phyloP scores from a whole-genome alignment of 768 basidiomycete species.

The Podaxis pistillaris region DNA sequence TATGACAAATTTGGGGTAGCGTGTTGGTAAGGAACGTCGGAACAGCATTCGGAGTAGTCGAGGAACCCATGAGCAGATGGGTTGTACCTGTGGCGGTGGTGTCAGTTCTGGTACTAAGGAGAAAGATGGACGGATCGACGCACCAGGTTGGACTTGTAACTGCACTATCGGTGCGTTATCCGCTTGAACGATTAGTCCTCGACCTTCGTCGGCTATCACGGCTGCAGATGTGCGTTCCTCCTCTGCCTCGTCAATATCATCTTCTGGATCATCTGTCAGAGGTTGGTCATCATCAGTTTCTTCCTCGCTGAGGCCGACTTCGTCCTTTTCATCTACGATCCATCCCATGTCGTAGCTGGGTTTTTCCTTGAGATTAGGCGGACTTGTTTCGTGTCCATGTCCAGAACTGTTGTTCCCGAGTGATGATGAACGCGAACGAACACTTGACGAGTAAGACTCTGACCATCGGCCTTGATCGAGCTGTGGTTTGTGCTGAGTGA shows the following conservation, averaged over 20 bases:
- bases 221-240: constrained; percentile 74
- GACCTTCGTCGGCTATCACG: constrained; percentile 80
- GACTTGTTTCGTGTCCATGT: constrained; percentile 35
- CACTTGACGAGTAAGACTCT: constrained; percentile 60
- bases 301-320: constrained; percentile 56
- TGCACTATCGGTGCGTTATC: constrained; percentile 59
- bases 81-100: constrained; percentile 68
- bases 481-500: constrained; percentile 45
- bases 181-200: constrained; percentile 78
- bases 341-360: constrained; percentile 78
- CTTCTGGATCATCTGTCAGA: constrained; percentile 38
- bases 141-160: constrained; percentile 73
- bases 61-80: constrained; percentile 87
- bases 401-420: constrained; percentile 42
- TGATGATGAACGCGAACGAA: constrained; percentile 72
- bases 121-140: constrained; percentile 25
- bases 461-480: constrained; percentile 73
- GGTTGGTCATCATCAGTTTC: constrained; percentile 49
- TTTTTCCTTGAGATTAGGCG: constrained; percentile 54
- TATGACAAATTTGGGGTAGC: constrained; percentile 70
- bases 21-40: constrained; percentile 68
- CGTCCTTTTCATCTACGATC: constrained; percentile 76
- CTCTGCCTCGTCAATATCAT: constrained; percentile 41
- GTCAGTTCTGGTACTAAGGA: constrained; percentile 14
- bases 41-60: constrained; percentile 72